Base-by-base conservation (phyloP, 2,329 filamentous ascomycete species). In the Calonectria pteridis region DNA sequence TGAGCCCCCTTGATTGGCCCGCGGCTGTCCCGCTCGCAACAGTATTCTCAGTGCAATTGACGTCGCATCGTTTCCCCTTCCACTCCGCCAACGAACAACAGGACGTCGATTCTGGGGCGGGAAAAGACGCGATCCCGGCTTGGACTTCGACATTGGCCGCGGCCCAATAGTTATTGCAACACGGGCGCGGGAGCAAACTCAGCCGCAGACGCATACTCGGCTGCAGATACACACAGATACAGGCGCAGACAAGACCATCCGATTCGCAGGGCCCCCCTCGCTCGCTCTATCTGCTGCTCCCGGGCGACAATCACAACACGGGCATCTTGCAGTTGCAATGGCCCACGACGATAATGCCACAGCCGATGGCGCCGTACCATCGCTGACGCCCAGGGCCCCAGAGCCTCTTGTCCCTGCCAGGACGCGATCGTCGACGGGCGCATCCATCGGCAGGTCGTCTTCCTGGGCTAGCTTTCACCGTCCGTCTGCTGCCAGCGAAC, bases 401-500 rank as follows among this genome's bases (percentile, higher is more conserved):
- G 73, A 73, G 49, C 70, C 69, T 33, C 55, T 63, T 51, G 51
- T 71, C 67, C 70, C 73, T 50, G 49, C 65, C 68, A 26, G 55
- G 50, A 76, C 69, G 53, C 69, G 63, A 49, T 69, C 75, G 26
- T 76, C 75, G 28, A 64, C 76, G 14, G 75, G 69, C 43, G 66
- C 55, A 14, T 69, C 71, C 33, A 55, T 71, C 62, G 70, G 69
- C 49, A 76, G 73, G 58, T 74, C 75, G 14, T 51, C 74, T n/a
- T 77, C 80, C 3, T 77, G 69, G 75, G 65, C 76, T 72, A 73
- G 73, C 18, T 69, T 78, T 50, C 77, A 29, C 73, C 78, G 43
- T 85, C 85, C 69, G 10, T 73, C 71, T 23, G 49, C 66, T 7
- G 58, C 65, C 31, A 84, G 81, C 73, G 85, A 85, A 69, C 86